A percentile compares a stretch with the other conserved stretches of the same genome.
phyloP scores from a whole-genome alignment of 352 stramenopile species.

The Blastocystis sp. region DNA sequence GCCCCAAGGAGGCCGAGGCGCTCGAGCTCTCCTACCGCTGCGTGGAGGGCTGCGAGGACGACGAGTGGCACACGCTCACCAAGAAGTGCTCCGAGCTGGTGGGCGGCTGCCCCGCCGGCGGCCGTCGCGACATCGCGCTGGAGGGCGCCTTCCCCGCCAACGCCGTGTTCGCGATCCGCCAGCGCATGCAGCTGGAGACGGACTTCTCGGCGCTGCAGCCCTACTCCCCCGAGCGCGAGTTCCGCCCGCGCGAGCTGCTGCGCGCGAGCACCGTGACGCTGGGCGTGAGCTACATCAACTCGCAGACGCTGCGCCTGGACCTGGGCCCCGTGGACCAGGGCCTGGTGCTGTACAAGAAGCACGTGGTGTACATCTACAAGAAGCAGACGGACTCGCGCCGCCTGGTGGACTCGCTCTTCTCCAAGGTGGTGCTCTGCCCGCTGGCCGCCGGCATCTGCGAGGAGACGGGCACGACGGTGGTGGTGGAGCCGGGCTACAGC shows the following conservation, averaged over 20 bases:
- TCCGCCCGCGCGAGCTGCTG: slow-evolving; percentile 31
- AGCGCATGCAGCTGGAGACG: slow-evolving; percentile 1
- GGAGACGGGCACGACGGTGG: slow-evolving; percentile 35
- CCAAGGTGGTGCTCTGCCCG: slow-evolving; percentile 44
- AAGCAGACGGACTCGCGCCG: slow-evolving; percentile 44
- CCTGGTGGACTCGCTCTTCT: slow-evolving; percentile 60
- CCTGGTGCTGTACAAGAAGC: slow-evolving; percentile 4
- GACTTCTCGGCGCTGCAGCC: background rate
- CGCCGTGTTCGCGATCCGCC: slow-evolving; percentile 28
- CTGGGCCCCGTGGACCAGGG: slow-evolving; percentile 6
- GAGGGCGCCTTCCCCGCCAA: slow-evolving; percentile 16
- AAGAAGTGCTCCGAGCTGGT: background rate
- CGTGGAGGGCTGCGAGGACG: slow-evolving; percentile 11
- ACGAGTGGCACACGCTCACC: background rate
- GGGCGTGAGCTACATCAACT: slow-evolving; percentile 38
- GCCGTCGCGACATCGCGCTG: background rate
- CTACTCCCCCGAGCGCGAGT: background rate
- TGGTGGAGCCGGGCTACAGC: slow-evolving; percentile 47
- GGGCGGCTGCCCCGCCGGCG: slow-evolving; percentile 12
- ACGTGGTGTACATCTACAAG: slow-evolving; percentile 57
- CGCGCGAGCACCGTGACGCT: background rate
- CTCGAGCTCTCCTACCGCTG: slow-evolving; percentile 1
- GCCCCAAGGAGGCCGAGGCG: background rate
- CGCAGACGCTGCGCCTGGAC: slow-evolving; percentile 45
- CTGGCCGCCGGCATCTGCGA: slow-evolving; percentile 5